Evolutionary conservation across 306 rosid genomes (phyloP).

Genomic region (Mimosa bimucronata): DNA sequence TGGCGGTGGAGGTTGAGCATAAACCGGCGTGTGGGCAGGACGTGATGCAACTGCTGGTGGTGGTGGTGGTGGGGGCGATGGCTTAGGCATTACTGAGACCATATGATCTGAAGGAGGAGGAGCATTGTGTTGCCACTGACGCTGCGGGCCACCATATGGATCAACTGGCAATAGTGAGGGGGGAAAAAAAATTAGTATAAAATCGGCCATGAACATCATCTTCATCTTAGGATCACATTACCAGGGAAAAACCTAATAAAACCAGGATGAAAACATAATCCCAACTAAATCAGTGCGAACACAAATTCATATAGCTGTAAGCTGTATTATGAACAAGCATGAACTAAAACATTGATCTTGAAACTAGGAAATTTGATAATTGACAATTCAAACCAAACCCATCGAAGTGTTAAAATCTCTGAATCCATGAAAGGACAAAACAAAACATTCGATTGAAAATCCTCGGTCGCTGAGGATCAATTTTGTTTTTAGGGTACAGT

Average conservation of each 20-base stretch:
- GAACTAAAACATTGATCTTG: neutral
- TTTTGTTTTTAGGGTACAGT: neutral
- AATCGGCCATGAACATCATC: neutral
- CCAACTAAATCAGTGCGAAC: neutral
- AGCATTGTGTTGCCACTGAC: constrained; percentile 17
- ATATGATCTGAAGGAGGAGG: constrained; percentile 20
- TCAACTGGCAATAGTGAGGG: neutral
- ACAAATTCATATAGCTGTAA: neutral
- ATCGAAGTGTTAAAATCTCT: neutral
- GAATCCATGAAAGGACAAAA: neutral
- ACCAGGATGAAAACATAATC: neutral
- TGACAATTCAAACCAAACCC: neutral
- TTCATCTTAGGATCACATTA: neutral
- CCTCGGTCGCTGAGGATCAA: neutral
- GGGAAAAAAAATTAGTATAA: neutral
- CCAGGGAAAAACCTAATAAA: neutral
- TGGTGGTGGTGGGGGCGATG: constrained; percentile 5
- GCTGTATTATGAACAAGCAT: neutral
- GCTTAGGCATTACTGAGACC: constrained; percentile 9
- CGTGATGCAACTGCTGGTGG: constrained; percentile 20
- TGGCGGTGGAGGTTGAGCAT: constrained; percentile 42
- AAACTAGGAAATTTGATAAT: neutral
- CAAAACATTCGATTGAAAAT: neutral
- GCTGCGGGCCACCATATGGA: constrained; percentile 20
- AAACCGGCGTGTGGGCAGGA: neutral